Evolutionary conservation across 192 early-diverging fungal species (phyloP).

Genomic region (Backusella westeae): DNA sequence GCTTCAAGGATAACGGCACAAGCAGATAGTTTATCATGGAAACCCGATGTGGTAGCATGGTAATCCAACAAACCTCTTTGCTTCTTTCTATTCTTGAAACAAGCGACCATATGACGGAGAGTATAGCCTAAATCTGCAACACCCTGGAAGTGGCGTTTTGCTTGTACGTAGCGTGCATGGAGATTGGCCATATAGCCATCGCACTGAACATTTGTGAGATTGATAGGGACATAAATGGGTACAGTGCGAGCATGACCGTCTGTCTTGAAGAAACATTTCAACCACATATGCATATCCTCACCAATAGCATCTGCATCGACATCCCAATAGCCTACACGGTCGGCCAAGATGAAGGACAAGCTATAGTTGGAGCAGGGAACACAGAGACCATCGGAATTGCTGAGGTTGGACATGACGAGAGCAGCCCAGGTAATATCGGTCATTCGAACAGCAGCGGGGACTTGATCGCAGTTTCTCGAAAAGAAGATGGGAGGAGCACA

Average conservation of each 20-base stretch:
- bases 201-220: slow-evolving; percentile 57
- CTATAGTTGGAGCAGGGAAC: slow-evolving; percentile 79
- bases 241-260: slow-evolving; percentile 60
- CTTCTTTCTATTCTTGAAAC: slow-evolving; percentile 30
- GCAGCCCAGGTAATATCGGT: slow-evolving; percentile 76
- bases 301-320: slow-evolving; percentile 60
- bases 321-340: slow-evolving; percentile 75
- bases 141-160: slow-evolving; percentile 70
- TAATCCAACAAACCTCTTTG: not conserved
- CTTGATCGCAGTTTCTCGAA: slow-evolving; percentile 59
- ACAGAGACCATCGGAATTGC: slow-evolving; percentile 52
- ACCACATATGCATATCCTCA: slow-evolving; percentile 49
- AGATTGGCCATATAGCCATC: slow-evolving; percentile 52
- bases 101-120: not conserved
- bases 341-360: slow-evolving; percentile 68
- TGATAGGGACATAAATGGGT: slow-evolving; percentile 67
- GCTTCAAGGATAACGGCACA: slow-evolving; percentile 49
- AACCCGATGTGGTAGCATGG: slow-evolving; percentile 12
- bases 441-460: slow-evolving; percentile 67
- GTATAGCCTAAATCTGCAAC: slow-evolving; percentile 69
- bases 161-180: slow-evolving; percentile 66
- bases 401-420: slow-evolving; percentile 72
- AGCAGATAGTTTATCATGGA: slow-evolving; percentile 38
- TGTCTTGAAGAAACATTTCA: slow-evolving; percentile 77
- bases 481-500: slow-evolving; percentile 53